phyloP scores from a whole-genome alignment of 257 asterid species.

The Lantana camara region DNA sequence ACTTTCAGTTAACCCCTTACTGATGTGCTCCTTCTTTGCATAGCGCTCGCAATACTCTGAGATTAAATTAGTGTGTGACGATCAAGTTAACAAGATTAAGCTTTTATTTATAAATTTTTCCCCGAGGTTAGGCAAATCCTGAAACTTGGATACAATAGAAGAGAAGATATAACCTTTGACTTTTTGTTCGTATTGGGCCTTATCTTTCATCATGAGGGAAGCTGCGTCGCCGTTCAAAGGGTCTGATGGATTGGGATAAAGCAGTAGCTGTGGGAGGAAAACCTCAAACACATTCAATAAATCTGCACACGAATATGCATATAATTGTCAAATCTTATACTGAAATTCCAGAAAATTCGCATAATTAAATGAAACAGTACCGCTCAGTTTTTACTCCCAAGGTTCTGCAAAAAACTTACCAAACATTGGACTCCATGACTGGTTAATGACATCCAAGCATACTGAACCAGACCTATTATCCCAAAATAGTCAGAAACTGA shows the following conservation, averaged over 20 bases:
- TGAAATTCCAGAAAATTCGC: background rate
- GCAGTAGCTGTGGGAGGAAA: constrained; percentile 92
- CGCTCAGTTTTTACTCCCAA: too few relatives aligned
- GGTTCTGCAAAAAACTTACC: too few relatives aligned
- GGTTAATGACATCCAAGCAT: constrained; percentile 94
- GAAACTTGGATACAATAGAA: background rate
- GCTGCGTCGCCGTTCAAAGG: constrained; percentile 98
- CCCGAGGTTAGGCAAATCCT: background rate
- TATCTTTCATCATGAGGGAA: constrained; percentile 85
- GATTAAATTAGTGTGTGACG: too few relatives aligned
- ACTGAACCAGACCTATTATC: constrained; percentile 79
- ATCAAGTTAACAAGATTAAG: too few relatives aligned
- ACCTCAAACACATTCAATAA: constrained; percentile 89
- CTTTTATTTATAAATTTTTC: background rate
- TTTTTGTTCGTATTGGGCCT: constrained; percentile 71
- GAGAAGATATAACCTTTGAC: constrained; percentile 83
- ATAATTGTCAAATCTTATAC: background rate
- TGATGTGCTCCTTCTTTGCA: constrained; percentile 68
- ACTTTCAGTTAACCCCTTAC: constrained; percentile 35
- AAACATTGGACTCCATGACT: constrained; percentile 97
- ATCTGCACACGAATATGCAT: constrained; percentile 51
- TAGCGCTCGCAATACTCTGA: constrained; percentile 80
- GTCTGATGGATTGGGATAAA: constrained; percentile 88
- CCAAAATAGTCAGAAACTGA: constrained; percentile 13
- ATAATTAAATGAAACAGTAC: background rate